phyloP scores from a whole-genome alignment of 1,139 yeast genomes.

The Saccharomycopsis crataegensis region DNA sequence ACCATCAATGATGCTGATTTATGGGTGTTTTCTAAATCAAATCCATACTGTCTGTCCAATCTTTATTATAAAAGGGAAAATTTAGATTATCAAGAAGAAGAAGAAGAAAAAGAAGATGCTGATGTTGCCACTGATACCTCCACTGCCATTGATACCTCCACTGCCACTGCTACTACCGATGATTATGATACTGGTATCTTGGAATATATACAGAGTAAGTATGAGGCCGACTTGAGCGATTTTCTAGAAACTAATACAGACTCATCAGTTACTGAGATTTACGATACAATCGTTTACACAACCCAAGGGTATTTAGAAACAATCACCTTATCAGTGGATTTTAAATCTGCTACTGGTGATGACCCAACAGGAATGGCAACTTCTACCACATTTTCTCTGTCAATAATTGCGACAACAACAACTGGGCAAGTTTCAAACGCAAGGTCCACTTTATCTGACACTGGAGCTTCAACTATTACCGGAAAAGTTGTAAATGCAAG shows the following conservation, averaged over 20 bases:
- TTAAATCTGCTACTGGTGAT: neutral
- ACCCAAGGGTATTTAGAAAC: no score
- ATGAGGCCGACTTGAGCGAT: no score
- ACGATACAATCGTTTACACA: no score
- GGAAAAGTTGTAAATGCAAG: no score
- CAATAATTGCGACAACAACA: neutral
- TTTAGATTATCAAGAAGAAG: neutral
- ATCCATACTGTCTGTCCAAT: constrained; percentile 24
- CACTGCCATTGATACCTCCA: neutral
- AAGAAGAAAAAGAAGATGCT: neutral
- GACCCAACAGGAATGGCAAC: neutral
- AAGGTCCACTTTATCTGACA: neutral
- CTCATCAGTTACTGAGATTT: no score
- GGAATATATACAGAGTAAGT: no score
- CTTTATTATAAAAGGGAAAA: no score
- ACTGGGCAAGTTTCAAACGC: no score
- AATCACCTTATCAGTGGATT: no score
- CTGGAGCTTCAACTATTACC: neutral
- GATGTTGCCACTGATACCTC: neutral
- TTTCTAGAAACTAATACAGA: no score
- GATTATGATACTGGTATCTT: no score
- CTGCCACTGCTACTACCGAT: neutral
- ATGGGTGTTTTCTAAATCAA: constrained; percentile 34
- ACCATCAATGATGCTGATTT: constrained; percentile 52
- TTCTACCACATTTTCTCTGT: neutral